These are phyloP conservation scores for Henningerozyma blattae DNA, from an alignment of 805 yeast genomes.

Conservation along the genomic window DNA sequence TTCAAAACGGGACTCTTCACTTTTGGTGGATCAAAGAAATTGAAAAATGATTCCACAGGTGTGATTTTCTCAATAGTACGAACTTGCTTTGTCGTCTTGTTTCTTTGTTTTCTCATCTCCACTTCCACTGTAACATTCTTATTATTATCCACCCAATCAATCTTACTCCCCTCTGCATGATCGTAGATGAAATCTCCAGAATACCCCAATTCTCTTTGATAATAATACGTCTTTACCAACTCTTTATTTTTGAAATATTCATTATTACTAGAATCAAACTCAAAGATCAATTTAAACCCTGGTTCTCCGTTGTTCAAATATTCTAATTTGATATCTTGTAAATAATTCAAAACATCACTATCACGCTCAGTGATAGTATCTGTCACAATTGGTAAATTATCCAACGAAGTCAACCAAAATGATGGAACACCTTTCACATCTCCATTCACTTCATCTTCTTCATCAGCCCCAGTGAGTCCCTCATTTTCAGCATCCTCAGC, in stretches of 20 bases:
- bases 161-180: conserved; percentile 80
- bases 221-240: conserved; percentile 79
- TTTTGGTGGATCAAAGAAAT: conserved; percentile 89
- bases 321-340: conserved; percentile 63
- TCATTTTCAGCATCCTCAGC: conserved; percentile 33
- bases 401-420: conserved; percentile 94
- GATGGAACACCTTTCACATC: conserved; percentile 71
- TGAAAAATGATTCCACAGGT: conserved; percentile 92
- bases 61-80: conserved; percentile 90
- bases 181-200: conserved; percentile 95
- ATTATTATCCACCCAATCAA: conserved; percentile 74
- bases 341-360: conserved; percentile 60
- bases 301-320: conserved; percentile 55
- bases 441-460: conserved; percentile 32
- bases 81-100: conserved; percentile 91
- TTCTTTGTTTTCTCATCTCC: conserved; percentile 95
- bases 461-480: conserved; percentile 30
- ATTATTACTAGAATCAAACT: conserved; percentile 50
- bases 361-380: conserved; percentile 87
- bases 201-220: conserved; percentile 87
- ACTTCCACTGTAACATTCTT: conserved; percentile 73
- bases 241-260: conserved; percentile 63
- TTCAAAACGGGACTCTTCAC: conserved; percentile 26
- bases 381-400: conserved; percentile 67
- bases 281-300: conserved; percentile 80